Evolutionary conservation across 2,329 filamentous ascomycete species (phyloP).

Genomic region (Aspergillus latus): DNA sequence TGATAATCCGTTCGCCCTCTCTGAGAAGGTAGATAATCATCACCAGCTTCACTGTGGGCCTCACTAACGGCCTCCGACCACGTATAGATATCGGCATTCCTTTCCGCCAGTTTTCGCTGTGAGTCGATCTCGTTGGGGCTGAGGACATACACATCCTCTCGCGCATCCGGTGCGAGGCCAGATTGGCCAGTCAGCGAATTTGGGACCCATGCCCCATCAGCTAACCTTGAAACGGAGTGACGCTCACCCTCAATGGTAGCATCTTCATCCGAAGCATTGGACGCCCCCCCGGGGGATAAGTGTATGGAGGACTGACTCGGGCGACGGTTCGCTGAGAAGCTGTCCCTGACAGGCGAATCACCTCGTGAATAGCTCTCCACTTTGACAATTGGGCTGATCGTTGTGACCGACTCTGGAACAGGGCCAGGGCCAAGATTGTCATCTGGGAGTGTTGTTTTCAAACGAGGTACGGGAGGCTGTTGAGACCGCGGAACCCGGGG

Average conservation of each 20-base stretch:
- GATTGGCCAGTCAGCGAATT: constrained; percentile 41
- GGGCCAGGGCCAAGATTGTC: constrained; percentile 26
- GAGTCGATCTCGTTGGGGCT: constrained; percentile 54
- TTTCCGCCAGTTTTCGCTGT: constrained; percentile 49
- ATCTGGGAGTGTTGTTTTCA: constrained; percentile 27
- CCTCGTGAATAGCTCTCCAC: constrained; percentile 45
- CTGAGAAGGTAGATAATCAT: constrained; percentile 26
- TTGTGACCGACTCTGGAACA: constrained; percentile 24
- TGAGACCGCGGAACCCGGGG: constrained; percentile 19
- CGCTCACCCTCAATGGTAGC: constrained; percentile 23
- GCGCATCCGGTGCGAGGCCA: constrained; percentile 49
- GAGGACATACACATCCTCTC: constrained; percentile 46
- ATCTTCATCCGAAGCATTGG: constrained; percentile 31
- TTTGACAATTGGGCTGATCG: constrained; percentile 47
- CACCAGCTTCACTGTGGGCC: constrained; percentile 43
- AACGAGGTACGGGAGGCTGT: constrained; percentile 24
- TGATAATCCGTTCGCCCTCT: constrained; percentile 24
- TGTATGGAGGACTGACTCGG: constrained; percentile 37
- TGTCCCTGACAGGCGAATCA: constrained; percentile 43
- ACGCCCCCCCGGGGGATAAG: constrained; percentile 35
- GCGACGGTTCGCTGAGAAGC: constrained; percentile 24
- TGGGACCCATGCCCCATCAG: constrained; percentile 50
- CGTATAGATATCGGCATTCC: constrained; percentile 53
- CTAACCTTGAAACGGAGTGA: constrained; percentile 34
- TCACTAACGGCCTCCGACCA: constrained; percentile 55